Base-by-base conservation (phyloP, 257 asterid genomes). In the Solanum okadae region DNA sequence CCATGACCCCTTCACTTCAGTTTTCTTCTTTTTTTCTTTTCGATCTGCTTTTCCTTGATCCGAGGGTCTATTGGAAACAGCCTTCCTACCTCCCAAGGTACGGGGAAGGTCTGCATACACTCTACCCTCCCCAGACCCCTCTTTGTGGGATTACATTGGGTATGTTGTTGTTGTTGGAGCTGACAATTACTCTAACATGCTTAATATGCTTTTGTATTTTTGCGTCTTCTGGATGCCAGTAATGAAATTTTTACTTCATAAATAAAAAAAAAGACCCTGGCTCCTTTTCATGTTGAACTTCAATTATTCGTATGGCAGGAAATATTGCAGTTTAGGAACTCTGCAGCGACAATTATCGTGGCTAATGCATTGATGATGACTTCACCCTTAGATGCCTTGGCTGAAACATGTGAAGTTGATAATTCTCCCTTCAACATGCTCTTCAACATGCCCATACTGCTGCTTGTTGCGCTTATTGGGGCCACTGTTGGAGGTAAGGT, bases 401-500 rank as follows among this genome's bases (percentile, higher is more conserved):
- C 98, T 44, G 98, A 96, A 91, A 94, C 99, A 59, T 97, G 99
- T 89, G 98, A 92, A 92, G 91, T 94, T 75, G 93, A 92, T 68
- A 91, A 90, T 75, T 93, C 98, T 8, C 87, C 91, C 38, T 81
- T 92, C 84, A 84, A 15, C 59, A 79, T 79, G 85, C 40, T 71
- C 78, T 71, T 71, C 78, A 79, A 92, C 88, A 97, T 96, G 99
- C 98, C 99, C 1, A 86, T 97, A 94, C 92, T 97, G 89, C 98
- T 97, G 75, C 77, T 94, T 22, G 97, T 97, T 90, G 93, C 99
- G 83, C 95, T 96, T 88, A 33, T 95, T 59, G 99, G 99, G 87
- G 99, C 99, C 86, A 94, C 99, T 14, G 99, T 97, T 33, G 99
- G 99, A 93, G 99, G 99, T 97, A 89, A 65, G 90, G 59, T 59